Evolutionary conservation across 192 early-diverging fungal species (phyloP).

Genomic region (Backusella tuberculispora): DNA sequence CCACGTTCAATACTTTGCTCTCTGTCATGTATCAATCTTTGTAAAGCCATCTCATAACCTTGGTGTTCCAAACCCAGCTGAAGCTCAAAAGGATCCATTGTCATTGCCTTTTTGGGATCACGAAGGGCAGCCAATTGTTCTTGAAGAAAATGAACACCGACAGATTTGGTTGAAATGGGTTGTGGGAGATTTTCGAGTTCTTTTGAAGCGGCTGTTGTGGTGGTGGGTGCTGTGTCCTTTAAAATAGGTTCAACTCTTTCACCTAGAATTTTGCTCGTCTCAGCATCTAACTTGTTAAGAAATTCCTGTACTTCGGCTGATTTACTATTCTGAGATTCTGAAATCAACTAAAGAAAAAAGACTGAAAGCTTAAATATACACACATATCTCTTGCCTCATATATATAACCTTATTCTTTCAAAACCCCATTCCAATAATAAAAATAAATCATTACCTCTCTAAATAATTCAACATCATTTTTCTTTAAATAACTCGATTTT

Average conservation of each 20-base stretch:
- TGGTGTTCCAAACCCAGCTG: slow-evolving; percentile 85
- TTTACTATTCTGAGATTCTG: slow-evolving; percentile 16
- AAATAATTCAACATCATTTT: slow-evolving; percentile 47
- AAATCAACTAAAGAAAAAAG: slow-evolving; percentile 28
- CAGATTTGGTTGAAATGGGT: slow-evolving; percentile 43
- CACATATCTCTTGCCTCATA: neutral
- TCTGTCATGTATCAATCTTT: slow-evolving; percentile 59
- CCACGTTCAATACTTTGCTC: slow-evolving; percentile 59
- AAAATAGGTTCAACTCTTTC: slow-evolving; percentile 1
- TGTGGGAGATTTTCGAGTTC: slow-evolving; percentile 19
- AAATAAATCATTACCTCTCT: slow-evolving; percentile 41
- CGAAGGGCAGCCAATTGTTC: slow-evolving; percentile 65
- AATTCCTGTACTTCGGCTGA: slow-evolving; percentile 37
- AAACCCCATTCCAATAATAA: neutral
- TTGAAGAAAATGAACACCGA: slow-evolving; percentile 79
- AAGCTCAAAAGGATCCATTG: slow-evolving; percentile 66
- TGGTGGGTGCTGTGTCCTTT: neutral
- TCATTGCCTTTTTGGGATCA: slow-evolving; percentile 23
- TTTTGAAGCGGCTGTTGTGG: neutral
- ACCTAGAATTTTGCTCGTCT: slow-evolving; percentile 22
- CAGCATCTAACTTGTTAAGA: slow-evolving; percentile 32
- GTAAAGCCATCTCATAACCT: slow-evolving; percentile 75
- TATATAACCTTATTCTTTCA: neutral
- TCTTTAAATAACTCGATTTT: slow-evolving; percentile 44
- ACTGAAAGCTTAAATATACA: neutral